Percentiles rank a stretch among this genome's conserved stretches.
Evolutionary conservation across 176 grass and related monocot species (phyloP).

Genomic region (Hordeum marinum): DNA sequence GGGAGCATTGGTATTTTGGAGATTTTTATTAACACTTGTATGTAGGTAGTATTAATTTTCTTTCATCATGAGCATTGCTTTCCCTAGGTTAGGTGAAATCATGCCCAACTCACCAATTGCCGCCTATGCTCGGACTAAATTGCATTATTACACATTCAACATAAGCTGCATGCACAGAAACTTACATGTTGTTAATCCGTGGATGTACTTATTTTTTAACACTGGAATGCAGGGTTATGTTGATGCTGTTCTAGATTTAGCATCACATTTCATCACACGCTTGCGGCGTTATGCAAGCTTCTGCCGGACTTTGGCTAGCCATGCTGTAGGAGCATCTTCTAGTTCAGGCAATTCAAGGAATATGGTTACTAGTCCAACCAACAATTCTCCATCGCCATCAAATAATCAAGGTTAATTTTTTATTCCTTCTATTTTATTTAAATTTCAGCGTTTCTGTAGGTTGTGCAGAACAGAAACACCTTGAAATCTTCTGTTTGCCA

Average conservation of each 20-base stretch:
- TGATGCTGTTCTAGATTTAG: slow-evolving; percentile 97
- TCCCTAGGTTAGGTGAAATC: slow-evolving; percentile 9
- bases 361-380: slow-evolving; percentile 87
- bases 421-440: background rate
- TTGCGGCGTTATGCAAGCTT: slow-evolving; percentile 97
- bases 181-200: slow-evolving; percentile 19
- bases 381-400: slow-evolving; percentile 74
- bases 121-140: slow-evolving; percentile 1
- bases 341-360: slow-evolving; percentile 62
- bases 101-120: background rate
- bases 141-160: background rate
- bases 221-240: slow-evolving; percentile 78
- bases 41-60: background rate
- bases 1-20: background rate
- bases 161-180: background rate
- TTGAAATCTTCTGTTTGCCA: slow-evolving; percentile 23
- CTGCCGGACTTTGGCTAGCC: slow-evolving; percentile 96
- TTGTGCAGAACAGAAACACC: slow-evolving; percentile 2
- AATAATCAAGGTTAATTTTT: slow-evolving; percentile 66
- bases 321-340: slow-evolving; percentile 96
- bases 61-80: slow-evolving; percentile 10
- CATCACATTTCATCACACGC: slow-evolving; percentile 95
- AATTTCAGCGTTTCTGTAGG: slow-evolving; percentile 7
- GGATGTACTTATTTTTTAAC: slow-evolving; percentile 22
- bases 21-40: background rate